Percentiles rank a stretch among this genome's conserved stretches.
phyloP scores from a whole-genome alignment of 2,329 filamentous ascomycete species.

The Penicillium verrucosum region DNA sequence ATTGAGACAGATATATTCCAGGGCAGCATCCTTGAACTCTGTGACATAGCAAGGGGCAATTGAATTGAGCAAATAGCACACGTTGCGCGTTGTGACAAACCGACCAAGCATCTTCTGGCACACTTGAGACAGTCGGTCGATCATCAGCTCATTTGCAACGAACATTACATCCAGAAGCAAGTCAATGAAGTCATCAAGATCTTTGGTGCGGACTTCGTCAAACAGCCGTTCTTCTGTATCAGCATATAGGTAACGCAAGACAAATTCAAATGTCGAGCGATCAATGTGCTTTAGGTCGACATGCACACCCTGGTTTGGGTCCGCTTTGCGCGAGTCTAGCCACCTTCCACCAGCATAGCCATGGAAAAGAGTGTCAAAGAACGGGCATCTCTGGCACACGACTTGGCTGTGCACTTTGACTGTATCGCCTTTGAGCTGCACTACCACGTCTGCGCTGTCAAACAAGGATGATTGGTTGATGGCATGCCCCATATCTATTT shows the following conservation, averaged over 20 bases:
- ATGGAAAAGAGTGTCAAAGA: slow-evolving; percentile 85
- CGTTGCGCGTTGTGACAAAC: slow-evolving; percentile 81
- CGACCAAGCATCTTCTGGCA: slow-evolving; percentile 81
- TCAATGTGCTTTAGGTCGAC: slow-evolving; percentile 83
- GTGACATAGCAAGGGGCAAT: slow-evolving; percentile 79
- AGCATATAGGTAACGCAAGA: slow-evolving; percentile 77
- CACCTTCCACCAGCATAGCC: slow-evolving; percentile 84
- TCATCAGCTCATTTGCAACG: slow-evolving; percentile 90
- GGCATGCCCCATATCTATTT: slow-evolving; percentile 67
- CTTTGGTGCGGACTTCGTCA: slow-evolving; percentile 66
- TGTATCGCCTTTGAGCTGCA: slow-evolving; percentile 71
- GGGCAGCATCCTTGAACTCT: slow-evolving; percentile 79
- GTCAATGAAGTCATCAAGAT: slow-evolving; percentile 81
- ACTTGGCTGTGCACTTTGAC: slow-evolving; percentile 73
- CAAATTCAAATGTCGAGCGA: slow-evolving; percentile 69
- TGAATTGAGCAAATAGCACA: slow-evolving; percentile 78
- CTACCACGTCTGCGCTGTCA: slow-evolving; percentile 71
- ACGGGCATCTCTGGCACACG: slow-evolving; percentile 80
- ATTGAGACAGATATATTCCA: slow-evolving; percentile 90
- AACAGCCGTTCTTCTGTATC: slow-evolving; percentile 80
- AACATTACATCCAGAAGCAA: slow-evolving; percentile 87
- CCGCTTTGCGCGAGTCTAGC: slow-evolving; percentile 65
- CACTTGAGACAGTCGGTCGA: slow-evolving; percentile 82
- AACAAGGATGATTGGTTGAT: slow-evolving; percentile 69
- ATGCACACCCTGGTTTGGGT: slow-evolving; percentile 53